Evolutionary conservation across 768 basidiomycete species (phyloP).

Genomic region (Tephrocybe sp.): DNA sequence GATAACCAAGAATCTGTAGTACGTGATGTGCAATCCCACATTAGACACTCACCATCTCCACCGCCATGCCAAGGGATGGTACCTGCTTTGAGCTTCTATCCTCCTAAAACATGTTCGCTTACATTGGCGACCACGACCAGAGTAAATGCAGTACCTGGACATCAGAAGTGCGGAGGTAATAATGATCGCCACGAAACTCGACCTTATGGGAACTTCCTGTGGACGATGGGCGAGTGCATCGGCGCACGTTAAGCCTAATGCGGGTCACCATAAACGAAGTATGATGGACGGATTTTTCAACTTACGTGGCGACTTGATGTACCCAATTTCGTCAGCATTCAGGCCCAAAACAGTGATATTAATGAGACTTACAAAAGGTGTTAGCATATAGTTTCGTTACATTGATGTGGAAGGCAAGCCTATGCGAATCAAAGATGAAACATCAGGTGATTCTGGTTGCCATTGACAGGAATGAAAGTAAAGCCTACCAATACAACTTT

Average conservation of each 20-base stretch:
- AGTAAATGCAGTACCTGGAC: neutral
- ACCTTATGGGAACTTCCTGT: neutral
- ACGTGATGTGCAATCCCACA: too few species aligned
- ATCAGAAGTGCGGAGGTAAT: neutral
- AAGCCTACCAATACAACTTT: slow-evolving; percentile 36
- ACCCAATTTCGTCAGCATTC: neutral
- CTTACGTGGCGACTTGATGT: neutral
- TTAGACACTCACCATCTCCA: too few species aligned
- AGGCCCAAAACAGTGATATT: neutral
- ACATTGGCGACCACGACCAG: neutral
- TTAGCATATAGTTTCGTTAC: neutral
- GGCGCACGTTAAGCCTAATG: neutral
- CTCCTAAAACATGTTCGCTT: neutral
- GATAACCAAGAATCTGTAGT: too few species aligned
- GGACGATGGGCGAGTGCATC: neutral
- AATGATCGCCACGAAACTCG: neutral
- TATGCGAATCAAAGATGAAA: neutral
- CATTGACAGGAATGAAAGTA: neutral
- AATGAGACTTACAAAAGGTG: neutral
- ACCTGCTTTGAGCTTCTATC: neutral
- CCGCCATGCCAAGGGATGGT: too few species aligned
- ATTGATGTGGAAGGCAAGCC: neutral
- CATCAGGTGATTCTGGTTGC: neutral
- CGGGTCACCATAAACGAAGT: neutral
- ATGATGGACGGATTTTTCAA: neutral